Evolutionary conservation across 2,329 filamentous ascomycete genomes (phyloP).

Genomic region (Pseudophaeomoniella oleicola): DNA sequence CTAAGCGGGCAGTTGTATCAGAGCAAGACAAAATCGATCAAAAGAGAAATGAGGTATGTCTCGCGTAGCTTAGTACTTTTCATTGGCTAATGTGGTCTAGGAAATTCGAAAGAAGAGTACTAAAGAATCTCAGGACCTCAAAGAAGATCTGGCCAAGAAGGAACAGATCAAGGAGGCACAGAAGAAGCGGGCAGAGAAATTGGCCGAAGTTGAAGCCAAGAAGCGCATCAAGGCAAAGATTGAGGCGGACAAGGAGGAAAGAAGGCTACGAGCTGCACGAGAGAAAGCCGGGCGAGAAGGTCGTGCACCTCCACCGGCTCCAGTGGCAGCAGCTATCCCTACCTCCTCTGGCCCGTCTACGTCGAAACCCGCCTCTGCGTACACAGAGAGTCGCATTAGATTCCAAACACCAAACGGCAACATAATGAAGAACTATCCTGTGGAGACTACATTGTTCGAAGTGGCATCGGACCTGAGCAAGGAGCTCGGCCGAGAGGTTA

Average conservation of each 20-base stretch:
- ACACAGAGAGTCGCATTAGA: conserved; percentile 68
- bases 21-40: conserved; percentile 64
- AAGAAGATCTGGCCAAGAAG: conserved; percentile 76
- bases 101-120: conserved; percentile 74
- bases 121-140: conserved; percentile 73
- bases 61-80: neutral
- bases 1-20: conserved; percentile 55
- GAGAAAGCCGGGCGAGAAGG: conserved; percentile 80
- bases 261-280: conserved; percentile 68
- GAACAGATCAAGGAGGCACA: conserved; percentile 86
- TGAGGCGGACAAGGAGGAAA: conserved; percentile 82
- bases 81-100: conserved; percentile 14
- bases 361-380: conserved; percentile 52
- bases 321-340: conserved; percentile 27
- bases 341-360: conserved; percentile 31
- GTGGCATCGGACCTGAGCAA: conserved; percentile 61
- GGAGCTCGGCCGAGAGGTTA: conserved; percentile 56
- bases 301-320: conserved; percentile 35
- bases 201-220: conserved; percentile 71
- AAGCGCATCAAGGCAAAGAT: conserved; percentile 86
- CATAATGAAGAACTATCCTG: conserved; percentile 74
- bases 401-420: conserved; percentile 65
- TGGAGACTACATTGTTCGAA: conserved; percentile 85
- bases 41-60: conserved; percentile 65
- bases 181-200: conserved; percentile 75